Base-by-base conservation (phyloP, 306 rosid species). In the Trichosanthes cucumerina region DNA sequence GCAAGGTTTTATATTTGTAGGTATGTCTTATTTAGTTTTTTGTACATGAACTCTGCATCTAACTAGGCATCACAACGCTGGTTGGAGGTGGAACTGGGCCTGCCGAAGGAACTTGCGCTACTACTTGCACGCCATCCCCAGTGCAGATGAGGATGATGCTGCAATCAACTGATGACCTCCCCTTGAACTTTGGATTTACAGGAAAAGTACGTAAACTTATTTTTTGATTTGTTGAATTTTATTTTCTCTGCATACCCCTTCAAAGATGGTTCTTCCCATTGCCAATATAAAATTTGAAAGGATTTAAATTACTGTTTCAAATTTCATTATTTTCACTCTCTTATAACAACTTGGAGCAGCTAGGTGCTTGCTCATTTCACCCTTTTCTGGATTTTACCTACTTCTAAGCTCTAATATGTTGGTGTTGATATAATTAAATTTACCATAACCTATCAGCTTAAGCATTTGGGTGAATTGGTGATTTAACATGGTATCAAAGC, bases 41-140 rank as follows among this genome's bases (percentile, higher is more conserved):
- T 79, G 73, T 75, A 31, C n/a, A 50, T 78, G 23, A 77, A 66
- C 75, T 76, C 1, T 41, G 14, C 26, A 76, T 84, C 59, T 87
- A 26, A 86, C 76, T 79, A 95, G 98, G 98, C 56, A 79, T 92
- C 86, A 92, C 98, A 65, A 92, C 98, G 4, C 5, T 95, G 62
- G 92, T 95, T 77, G 97, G 97, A 80, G 98, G 99, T 78, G 99
- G 97, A 87, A 92, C 97, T 6, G 98, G 98, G 82, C 98, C 98
- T 49, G 91, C 98, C 70, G 84, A 81, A 10, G 98, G 98, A 80
- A 92, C 97, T 52, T 79, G 97, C 72, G 98, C 98, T 23, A 95
- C 98, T 69, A 95, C 98, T 78, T 95, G 98, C 82, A 95, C 98
- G 28, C 92, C 98, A 9, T 87, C 96, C 7, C 92, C 86, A n/a